These are phyloP conservation scores for Gaertneriomyces semiglobifer DNA, from an alignment of 192 early-diverging fungal genomes.

Conservation along the genomic window DNA sequence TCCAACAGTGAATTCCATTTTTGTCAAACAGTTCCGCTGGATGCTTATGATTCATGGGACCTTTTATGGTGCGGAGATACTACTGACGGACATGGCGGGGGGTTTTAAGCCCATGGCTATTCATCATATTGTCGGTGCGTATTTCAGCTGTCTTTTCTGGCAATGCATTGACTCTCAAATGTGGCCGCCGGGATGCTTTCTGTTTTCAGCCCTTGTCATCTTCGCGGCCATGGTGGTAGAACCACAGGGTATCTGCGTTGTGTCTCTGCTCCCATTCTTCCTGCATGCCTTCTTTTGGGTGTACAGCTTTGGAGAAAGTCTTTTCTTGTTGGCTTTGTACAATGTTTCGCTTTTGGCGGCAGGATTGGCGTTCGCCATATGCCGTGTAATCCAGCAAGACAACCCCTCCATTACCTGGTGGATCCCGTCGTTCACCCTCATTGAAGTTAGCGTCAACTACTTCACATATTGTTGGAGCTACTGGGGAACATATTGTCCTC, in stretches of 20 bases:
- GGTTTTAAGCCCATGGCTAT: conserved; percentile 5
- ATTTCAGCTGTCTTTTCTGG: too few relatives aligned
- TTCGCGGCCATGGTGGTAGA: neutral
- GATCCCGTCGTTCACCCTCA: neutral
- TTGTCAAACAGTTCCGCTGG: conserved; percentile 8
- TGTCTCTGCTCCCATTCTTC: conserved; percentile 5
- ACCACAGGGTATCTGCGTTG: neutral
- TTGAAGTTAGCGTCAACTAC: conserved; percentile 8
- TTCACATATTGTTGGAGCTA: conserved; percentile 15
- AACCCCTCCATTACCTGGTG: neutral
- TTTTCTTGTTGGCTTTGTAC: conserved; percentile 1
- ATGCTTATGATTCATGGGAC: neutral
- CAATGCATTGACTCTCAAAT: too few relatives aligned
- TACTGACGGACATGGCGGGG: conserved; percentile 1
- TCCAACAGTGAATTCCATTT: neutral
- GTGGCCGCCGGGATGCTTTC: too few relatives aligned
- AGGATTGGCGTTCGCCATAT: neutral
- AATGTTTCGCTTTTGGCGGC: conserved; percentile 1
- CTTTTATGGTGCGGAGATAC: conserved; percentile 5
- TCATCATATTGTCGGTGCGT: conserved; percentile 1
- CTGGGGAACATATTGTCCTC: conserved; percentile 2
- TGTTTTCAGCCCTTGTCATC: neutral
- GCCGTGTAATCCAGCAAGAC: neutral
- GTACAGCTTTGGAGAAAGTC: conserved; percentile 2
- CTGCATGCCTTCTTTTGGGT: conserved; percentile 12